Conservation (phyloP, 768 basidiomycete species). For the Rickenella mellea region DNA sequence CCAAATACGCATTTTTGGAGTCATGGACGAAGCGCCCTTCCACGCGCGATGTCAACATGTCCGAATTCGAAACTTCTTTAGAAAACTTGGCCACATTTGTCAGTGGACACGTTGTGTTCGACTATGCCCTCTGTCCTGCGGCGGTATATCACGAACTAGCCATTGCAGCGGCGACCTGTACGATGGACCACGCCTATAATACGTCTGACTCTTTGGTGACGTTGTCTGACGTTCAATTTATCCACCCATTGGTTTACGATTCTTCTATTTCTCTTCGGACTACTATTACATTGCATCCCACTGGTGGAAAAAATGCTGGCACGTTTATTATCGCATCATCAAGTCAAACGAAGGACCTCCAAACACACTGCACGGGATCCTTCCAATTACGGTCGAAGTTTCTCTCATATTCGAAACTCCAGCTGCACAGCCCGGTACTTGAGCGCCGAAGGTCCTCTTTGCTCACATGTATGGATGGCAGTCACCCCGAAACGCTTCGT, state of each 20-base stretch:
- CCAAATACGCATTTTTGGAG: slow-evolving; percentile 27
- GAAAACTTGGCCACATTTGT: slow-evolving; percentile 33
- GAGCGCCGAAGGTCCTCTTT: slow-evolving; percentile 24
- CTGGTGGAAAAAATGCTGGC: slow-evolving; percentile 18
- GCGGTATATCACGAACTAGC: slow-evolving; percentile 56
- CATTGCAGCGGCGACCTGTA: slow-evolving; percentile 21
- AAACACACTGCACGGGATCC: slow-evolving; percentile 33
- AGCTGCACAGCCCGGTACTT: slow-evolving; percentile 24
- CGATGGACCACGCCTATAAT: background rate
- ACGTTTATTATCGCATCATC: slow-evolving; percentile 40
- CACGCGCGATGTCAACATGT: slow-evolving; percentile 20
- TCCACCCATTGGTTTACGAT: slow-evolving; percentile 44
- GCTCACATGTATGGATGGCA: slow-evolving; percentile 14
- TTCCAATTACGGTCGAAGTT: slow-evolving; percentile 26
- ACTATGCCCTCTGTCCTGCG: slow-evolving; percentile 50
- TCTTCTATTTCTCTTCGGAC: slow-evolving; percentile 22
- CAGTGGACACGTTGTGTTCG: slow-evolving; percentile 48
- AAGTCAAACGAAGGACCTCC: slow-evolving; percentile 14
- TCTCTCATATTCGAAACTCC: slow-evolving; percentile 27
- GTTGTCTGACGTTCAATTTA: slow-evolving; percentile 36
- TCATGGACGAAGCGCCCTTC: slow-evolving; percentile 7
- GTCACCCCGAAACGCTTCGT: slow-evolving; percentile 36
- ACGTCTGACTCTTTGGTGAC: background rate
- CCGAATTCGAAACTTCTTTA: slow-evolving; percentile 48
- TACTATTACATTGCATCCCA: slow-evolving; percentile 26